Evolutionary conservation across 2,329 filamentous ascomycete species (phyloP), one percentile per base, ranked within the genome.

Genomic region (Ophiocordyceps camponoti-leonardi): DNA sequence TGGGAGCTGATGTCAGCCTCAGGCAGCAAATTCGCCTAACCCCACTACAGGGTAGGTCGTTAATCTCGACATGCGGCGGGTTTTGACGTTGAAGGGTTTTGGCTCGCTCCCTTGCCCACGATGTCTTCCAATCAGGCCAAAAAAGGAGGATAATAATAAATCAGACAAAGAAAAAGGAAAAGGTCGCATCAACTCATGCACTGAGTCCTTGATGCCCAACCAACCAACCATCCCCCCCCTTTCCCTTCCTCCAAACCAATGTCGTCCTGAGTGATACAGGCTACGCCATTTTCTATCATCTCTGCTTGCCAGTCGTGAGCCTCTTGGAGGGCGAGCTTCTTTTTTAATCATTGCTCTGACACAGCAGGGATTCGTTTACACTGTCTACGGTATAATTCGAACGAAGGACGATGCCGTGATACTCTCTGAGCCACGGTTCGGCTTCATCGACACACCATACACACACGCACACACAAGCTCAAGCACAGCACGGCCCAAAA

Each of bases 1-100:
- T 37, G 33, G 6, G 16, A 23, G 43, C 31, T 50, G 49, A 49
- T 16, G 30, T 47, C 50, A 50, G 54, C 59, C 56, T 63, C 51
- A 64, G 61, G 61, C 61, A 61, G 43, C 30, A 50, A 41, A n/a
- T n/a, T n/a, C n/a, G n/a, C n/a, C n/a, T n/a, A n/a, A 26, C 35
- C 35, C 35, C 35, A 37, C 35, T 37, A 11, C 16, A 37, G 35
- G 35, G 16, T 37, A 37, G 6, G 2, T n/a, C n/a, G n/a, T n/a
- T n/a, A n/a, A n/a, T n/a, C n/a, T n/a, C n/a, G n/a, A n/a, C n/a
- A n/a, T n/a, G n/a, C n/a, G n/a, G n/a, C n/a, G n/a, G n/a, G n/a
- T 4, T n/a, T 30, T 26, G 23, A 26, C 5, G 23, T 26, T 26
- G 23, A 8, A 26, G 23, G 23, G 23, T 8, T 26, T 8, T 26